Evolutionary conservation across 441 rosid genomes (phyloP), one percentile per base, ranked within the genome.

Genomic region (Pelargonium citronellum): DNA sequence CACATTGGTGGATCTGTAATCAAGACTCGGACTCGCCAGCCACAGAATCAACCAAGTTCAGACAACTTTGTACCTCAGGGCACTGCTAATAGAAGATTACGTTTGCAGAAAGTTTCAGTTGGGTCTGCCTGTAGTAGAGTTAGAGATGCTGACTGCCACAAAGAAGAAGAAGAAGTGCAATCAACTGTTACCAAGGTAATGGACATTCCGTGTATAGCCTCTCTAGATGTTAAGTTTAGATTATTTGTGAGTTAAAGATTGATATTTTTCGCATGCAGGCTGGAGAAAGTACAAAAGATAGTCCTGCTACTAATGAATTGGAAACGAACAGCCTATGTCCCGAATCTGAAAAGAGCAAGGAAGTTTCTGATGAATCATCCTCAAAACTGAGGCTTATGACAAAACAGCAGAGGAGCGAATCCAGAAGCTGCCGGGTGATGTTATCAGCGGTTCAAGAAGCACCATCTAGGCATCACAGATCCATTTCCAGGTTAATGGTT

Each of bases 1-100:
- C 24, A 44, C 24, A 12, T 53, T 62, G 71, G 15, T 15, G 37
- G 71, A 67, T 9, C 51, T 19, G 61, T 19, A 5, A 67, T 75
- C 68, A 67, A 67, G 69, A 44, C 71, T 22, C 47, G 70, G 68
- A 22, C 68, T 27, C 78, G 74, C 49, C 62, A 70, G 51, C n/a
- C 17, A 4, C 67, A 67, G 44, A 46, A 46, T 67, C 78, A 8
- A 47, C 27, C 15, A 10, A 20, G 3, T 17, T 46, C 51, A 27
- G 19, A 30, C 11, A 19, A 15, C 43, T 44, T 58, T 71, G 41
- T 7, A n/a, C 67, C 27, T 1, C 78, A 75, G 71, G 78, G 78
- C 24, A 70, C 19, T 60, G 78, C 78, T 30, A 63, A 61, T 0
- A 24, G 78, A 15, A 70, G 78, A 63, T 3, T 70, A 4, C 74